Conservation (phyloP, 345 rosid genomes). For the Reutealis trisperma region DNA sequence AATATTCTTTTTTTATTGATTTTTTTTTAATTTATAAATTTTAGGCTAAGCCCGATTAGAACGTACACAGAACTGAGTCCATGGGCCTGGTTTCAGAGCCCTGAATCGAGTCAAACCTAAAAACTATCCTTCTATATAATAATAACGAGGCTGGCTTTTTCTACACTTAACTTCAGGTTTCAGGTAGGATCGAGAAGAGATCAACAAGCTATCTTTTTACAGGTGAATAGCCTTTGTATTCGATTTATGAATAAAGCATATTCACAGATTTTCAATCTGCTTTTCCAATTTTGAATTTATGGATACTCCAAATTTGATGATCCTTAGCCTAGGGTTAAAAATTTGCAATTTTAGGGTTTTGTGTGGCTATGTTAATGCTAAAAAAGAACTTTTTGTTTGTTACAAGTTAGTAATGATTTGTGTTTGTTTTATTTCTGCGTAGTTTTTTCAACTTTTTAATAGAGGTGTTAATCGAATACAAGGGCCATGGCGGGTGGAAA, state of each 20-base stretch:
- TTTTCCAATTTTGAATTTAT: not conserved
- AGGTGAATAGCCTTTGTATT: not conserved
- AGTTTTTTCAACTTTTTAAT: not conserved
- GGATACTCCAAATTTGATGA: not conserved
- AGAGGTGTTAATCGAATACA: not conserved
- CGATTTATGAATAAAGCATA: not conserved
- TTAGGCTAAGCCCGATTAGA: not conserved
- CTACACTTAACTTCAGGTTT: not conserved
- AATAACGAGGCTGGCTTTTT: not conserved
- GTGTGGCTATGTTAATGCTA: not conserved
- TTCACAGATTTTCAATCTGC: not conserved
- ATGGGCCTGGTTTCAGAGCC: not conserved
- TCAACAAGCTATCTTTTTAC: not conserved
- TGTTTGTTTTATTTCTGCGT: not conserved
- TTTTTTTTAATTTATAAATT: too few species aligned
- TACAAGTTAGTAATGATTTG: not conserved
- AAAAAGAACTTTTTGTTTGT: not conserved
- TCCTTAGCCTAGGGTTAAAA: not conserved
- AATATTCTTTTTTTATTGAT: too few species aligned
- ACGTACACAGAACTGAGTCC: not conserved
- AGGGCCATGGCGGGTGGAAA: slow-evolving; percentile 84
- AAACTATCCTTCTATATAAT: not conserved
- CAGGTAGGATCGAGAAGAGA: not conserved
- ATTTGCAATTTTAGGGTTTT: not conserved
- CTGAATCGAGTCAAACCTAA: not conserved